Evolutionary conservation across 495 filamentous ascomycete genomes (phyloP).

Genomic region (Lepraria neglecta): DNA sequence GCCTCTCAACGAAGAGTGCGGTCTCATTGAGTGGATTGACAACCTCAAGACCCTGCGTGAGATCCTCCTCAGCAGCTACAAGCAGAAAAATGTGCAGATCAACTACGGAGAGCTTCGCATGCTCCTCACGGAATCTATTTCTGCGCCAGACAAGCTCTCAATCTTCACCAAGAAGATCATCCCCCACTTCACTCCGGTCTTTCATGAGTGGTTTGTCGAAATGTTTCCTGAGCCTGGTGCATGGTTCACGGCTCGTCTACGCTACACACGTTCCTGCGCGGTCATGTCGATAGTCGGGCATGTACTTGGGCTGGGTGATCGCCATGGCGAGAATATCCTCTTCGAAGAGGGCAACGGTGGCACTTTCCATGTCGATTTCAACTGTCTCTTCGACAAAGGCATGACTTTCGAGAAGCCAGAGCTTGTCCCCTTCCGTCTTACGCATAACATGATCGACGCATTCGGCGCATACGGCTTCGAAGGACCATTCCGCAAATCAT

Average conservation of each 20-base stretch:
- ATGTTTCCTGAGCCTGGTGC: conserved; percentile 86
- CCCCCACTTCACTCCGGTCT: conserved; percentile 65
- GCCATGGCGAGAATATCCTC: conserved; percentile 96
- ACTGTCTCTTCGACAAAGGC: conserved; percentile 99
- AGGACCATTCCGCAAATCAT: conserved; percentile 82
- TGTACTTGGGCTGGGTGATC: conserved; percentile 87
- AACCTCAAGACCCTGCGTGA: conserved; percentile 89
- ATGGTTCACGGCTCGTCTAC: conserved; percentile 87
- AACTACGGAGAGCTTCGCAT: conserved; percentile 55
- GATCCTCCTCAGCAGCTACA: conserved; percentile 73
- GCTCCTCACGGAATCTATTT: conserved; percentile 53
- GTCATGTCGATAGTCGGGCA: conserved; percentile 98
- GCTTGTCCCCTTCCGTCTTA: conserved; percentile 92
- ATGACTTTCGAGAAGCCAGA: conserved; percentile 93
- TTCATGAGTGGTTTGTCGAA: conserved; percentile 91
- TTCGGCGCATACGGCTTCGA: conserved; percentile 92
- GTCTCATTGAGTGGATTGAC: conserved; percentile 98
- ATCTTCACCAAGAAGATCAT: conserved; percentile 65
- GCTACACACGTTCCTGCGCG: conserved; percentile 86
- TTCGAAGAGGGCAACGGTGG: conserved; percentile 93
- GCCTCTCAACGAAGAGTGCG: conserved; percentile 94
- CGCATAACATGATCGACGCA: conserved; percentile 95
- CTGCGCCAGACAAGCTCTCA: conserved; percentile 45
- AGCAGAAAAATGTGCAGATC: conserved; percentile 56
- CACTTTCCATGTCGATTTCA: conserved; percentile 97